A percentile compares a stretch with the other conserved stretches of the same genome.
phyloP scores from a whole-genome alignment of 148 eudicot species.

The Persicaria maculosa region DNA sequence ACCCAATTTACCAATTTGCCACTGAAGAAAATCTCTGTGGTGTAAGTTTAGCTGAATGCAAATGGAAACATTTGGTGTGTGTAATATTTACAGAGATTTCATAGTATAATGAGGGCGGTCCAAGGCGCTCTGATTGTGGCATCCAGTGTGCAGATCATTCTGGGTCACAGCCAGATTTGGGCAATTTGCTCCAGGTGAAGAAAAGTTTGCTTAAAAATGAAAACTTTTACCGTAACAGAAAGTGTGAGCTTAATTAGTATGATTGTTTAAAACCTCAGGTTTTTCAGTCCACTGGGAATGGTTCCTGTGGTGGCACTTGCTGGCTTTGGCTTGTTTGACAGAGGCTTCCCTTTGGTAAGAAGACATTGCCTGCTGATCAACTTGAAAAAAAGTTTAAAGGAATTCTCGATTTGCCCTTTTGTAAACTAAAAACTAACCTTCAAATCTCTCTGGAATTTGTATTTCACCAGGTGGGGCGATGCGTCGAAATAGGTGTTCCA shows the following conservation, averaged over 20 bases:
- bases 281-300: conserved; percentile 95
- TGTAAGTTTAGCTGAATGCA: not conserved
- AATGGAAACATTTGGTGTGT: not conserved
- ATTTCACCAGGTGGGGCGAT: conserved; percentile 58
- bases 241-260: not conserved
- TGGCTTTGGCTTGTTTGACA: conserved; percentile 85
- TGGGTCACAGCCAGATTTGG: conserved; percentile 97
- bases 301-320: conserved; percentile 86
- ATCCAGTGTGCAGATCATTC: conserved; percentile 89
- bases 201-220: not conserved
- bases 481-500: conserved; percentile 90
- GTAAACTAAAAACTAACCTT: not conserved
- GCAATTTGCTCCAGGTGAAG: conserved; percentile 88
- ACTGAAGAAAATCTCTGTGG: not conserved
- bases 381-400: not conserved
- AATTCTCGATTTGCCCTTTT: not conserved
- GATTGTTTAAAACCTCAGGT: conserved; percentile 35
- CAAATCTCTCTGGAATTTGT: conserved; percentile 3
- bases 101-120: conserved; percentile 75
- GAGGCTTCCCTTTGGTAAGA: conserved; percentile 92
- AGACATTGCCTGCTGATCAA: not conserved
- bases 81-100: conserved; percentile 52
- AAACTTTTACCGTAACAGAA: not conserved
- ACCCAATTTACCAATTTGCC: conserved; percentile 10
- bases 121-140: conserved; percentile 97